Conservation (phyloP, 805 yeast genomes). For the Metschnikowia vanudenii region DNA sequence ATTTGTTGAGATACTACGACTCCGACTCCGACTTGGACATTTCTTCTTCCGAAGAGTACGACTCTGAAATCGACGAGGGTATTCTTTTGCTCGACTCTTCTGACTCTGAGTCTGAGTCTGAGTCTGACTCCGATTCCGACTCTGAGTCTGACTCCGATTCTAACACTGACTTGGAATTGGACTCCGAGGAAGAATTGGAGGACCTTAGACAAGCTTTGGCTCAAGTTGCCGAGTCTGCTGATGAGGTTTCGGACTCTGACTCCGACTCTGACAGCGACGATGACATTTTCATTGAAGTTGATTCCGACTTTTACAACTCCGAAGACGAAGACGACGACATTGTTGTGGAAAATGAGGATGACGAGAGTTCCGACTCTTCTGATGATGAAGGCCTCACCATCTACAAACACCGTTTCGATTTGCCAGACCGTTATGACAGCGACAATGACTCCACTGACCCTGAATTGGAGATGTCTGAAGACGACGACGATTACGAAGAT, state of each 20-base stretch:
- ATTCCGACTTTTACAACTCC: slow-evolving; percentile 26
- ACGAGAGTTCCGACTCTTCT: slow-evolving; percentile 25
- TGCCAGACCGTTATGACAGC: slow-evolving; percentile 33
- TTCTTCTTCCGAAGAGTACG: slow-evolving; percentile 17
- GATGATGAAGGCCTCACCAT: slow-evolving; percentile 44
- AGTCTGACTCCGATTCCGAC: slow-evolving; percentile 1
- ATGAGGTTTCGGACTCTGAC: slow-evolving; percentile 17
- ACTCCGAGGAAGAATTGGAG: slow-evolving; percentile 28
- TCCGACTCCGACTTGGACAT: slow-evolving; percentile 18
- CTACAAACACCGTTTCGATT: slow-evolving; percentile 40
- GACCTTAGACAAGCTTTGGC: slow-evolving; percentile 20
- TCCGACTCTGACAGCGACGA: slow-evolving; percentile 10
- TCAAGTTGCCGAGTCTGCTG: slow-evolving; percentile 20
- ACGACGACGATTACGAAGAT: slow-evolving; percentile 17
- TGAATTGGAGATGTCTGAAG: slow-evolving; percentile 32
- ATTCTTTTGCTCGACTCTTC: slow-evolving; percentile 10
- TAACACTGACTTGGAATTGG: slow-evolving; percentile 31
- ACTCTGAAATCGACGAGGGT: slow-evolving; percentile 17
- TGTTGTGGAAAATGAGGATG: slow-evolving; percentile 16
- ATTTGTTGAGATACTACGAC: slow-evolving; percentile 25
- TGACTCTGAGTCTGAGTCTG: slow-evolving; percentile 14
- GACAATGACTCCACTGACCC: slow-evolving; percentile 40
- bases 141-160: slow-evolving; percentile 13
- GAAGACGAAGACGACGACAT: slow-evolving; percentile 26
- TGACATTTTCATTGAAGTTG: slow-evolving; percentile 30